A percentile compares a stretch with the other conserved stretches of the same genome.
Evolutionary conservation across 345 rosid species (phyloP).

Genomic region (Populus ilicifolia): DNA sequence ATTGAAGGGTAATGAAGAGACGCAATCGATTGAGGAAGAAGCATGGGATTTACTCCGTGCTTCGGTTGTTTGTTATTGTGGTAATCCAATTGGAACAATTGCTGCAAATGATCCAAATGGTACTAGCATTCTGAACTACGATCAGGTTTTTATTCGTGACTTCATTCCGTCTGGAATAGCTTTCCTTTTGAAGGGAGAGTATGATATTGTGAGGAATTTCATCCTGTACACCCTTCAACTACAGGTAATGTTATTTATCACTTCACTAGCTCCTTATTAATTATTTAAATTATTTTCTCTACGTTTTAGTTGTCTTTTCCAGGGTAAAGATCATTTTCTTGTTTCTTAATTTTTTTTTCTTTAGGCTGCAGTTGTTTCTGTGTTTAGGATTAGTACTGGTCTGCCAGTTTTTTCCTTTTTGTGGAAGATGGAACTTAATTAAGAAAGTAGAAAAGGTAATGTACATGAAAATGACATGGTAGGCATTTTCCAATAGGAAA

Average conservation of each 20-base stretch:
- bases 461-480: too few relatives aligned
- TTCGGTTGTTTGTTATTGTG: constrained; percentile 24
- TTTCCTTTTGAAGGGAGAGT: constrained; percentile 90
- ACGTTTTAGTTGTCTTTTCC: background rate
- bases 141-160: constrained; percentile 79
- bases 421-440: too few relatives aligned
- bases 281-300: background rate
- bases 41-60: constrained; percentile 26
- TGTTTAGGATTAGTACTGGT: too few relatives aligned
- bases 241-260: constrained; percentile 51
- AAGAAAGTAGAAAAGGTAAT: too few relatives aligned
- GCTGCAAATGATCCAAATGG: constrained; percentile 29
- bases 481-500: too few relatives aligned
- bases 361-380: background rate
- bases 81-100: constrained; percentile 34
- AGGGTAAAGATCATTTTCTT: background rate
- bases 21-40: constrained; percentile 16
- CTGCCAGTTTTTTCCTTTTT: too few relatives aligned
- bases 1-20: background rate
- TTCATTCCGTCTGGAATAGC: constrained; percentile 91
- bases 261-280: background rate
- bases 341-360: background rate
- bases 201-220: constrained; percentile 79
- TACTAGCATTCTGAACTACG: constrained; percentile 23
- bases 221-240: constrained; percentile 89